Conservation (phyloP, 805 yeast species). For the Candida piceae region DNA sequence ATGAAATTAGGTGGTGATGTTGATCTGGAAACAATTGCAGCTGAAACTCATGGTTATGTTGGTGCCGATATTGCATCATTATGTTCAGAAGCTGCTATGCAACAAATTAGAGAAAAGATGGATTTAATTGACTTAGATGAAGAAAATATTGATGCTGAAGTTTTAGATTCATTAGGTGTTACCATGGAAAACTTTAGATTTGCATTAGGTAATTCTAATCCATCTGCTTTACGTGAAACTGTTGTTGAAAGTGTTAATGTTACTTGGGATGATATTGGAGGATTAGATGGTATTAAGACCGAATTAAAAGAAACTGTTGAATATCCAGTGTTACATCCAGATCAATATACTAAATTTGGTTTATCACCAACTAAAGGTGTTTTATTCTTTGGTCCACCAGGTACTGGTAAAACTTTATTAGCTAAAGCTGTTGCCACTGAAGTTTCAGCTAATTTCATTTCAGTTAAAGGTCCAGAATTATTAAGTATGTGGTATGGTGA, state of each 20-base stretch:
- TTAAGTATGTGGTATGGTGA: slow-evolving; percentile 99
- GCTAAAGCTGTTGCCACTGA: slow-evolving; percentile 99
- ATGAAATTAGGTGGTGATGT: slow-evolving; percentile 96
- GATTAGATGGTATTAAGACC: slow-evolving; percentile 90
- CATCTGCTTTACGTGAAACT: slow-evolving; percentile 98
- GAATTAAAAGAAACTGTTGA: slow-evolving; percentile 99
- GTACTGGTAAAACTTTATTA: slow-evolving; percentile 98
- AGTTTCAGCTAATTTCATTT: slow-evolving; percentile 95
- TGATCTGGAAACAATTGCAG: slow-evolving; percentile 90
- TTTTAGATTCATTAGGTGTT: slow-evolving; percentile 92
- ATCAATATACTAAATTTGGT: slow-evolving; percentile 97
- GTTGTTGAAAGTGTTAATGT: slow-evolving; percentile 98
- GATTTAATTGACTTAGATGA: slow-evolving; percentile 93
- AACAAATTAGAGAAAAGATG: slow-evolving; percentile 99
- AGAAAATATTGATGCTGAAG: slow-evolving; percentile 96
- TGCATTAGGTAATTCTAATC: slow-evolving; percentile 96
- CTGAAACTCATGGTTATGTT: slow-evolving; percentile 98
- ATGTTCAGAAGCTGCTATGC: slow-evolving; percentile 99
- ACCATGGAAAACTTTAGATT: slow-evolving; percentile 99
- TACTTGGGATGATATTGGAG: slow-evolving; percentile 99
- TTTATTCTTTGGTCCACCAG: slow-evolving; percentile 98
- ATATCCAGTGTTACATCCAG: slow-evolving; percentile 98
- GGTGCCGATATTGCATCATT: slow-evolving; percentile 98
- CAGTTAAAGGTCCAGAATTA: slow-evolving; percentile 95
- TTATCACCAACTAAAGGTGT: slow-evolving; percentile 98